Evolutionary conservation across 1,284 basidiomycete genomes (phyloP).

Genomic region (Ceratobasidium sp.): DNA sequence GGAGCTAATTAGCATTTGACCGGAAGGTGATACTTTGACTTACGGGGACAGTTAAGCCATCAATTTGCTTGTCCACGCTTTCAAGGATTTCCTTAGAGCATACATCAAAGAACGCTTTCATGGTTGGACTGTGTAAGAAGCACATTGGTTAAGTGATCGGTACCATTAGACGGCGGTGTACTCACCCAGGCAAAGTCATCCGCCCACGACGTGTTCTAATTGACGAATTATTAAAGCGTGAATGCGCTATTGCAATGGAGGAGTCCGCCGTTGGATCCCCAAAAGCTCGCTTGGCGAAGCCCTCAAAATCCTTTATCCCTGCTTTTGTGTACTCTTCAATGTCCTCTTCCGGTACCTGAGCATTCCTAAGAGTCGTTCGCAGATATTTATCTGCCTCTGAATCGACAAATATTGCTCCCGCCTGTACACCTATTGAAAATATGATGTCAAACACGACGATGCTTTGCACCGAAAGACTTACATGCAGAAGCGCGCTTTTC

Average conservation of each 20-base stretch:
- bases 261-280: background rate
- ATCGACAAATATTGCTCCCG: conserved; percentile 41
- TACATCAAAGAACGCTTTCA: conserved; percentile 39
- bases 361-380: background rate
- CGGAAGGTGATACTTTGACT: background rate
- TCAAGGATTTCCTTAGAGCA: conserved; percentile 19
- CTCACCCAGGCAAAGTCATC: conserved; percentile 24
- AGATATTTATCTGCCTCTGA: conserved; percentile 19
- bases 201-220: conserved; percentile 23
- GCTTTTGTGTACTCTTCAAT: conserved; percentile 21
- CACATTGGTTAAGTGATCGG: background rate
- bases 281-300: conserved; percentile 26
- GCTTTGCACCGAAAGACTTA: background rate
- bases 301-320: conserved; percentile 35
- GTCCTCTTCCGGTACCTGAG: conserved; percentile 6
- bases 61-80: conserved; percentile 26
- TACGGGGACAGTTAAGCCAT: conserved; percentile 1
- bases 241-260: background rate
- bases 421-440: conserved; percentile 34
- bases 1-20: background rate
- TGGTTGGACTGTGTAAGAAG: background rate
- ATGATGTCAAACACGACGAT: background rate
- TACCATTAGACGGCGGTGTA: background rate
- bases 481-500: conserved; percentile 36
- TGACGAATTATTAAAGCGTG: conserved; percentile 22